Base-by-base conservation (phyloP, 352 stramenopile species). In the Nothophytophthora sp. region DNA sequence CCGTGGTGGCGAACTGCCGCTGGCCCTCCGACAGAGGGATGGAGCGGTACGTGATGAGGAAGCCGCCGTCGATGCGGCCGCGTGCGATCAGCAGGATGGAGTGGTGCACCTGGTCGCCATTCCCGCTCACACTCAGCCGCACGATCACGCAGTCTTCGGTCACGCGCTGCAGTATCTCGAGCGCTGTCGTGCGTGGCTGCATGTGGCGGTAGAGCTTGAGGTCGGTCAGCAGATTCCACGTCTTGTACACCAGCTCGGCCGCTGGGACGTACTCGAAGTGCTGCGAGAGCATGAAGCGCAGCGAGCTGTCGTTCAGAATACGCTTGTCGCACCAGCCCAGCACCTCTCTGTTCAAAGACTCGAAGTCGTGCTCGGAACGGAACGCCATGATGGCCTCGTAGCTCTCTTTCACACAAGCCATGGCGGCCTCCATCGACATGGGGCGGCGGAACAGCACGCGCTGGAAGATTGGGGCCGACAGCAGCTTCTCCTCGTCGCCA, bases 271-370 rank as follows among this genome's bases (percentile, higher is more conserved):
- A 61, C 32, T 67, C 43, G 25, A 90, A 88, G n/a, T 49, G 32
- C 49, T 90, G 73, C 35, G 76, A 73, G 9, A 90, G 50, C 55
- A 79, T 80, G 46, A 90, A 90, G 33, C 76, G 71, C n/a, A 90
- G 52, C 36, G 60, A 70, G 2, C 46, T 36, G 5, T 33, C 36
- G 48, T 86, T 59, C 16, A 88, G 34, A 0, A 74, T 48, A 2
- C 68, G 72, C 18, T 67, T 70, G 38, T 76, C 76, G 20, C 57
- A 50, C 79, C 76, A 90, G n/a, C 76, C 79, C 16, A 86, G 43
- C 27, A 81, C 63, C 32, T 81, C 60, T 0, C 56, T 71, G 29
- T 69, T 56, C 27, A 84, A 46, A 4, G 64, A 73, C 12, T 83
- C 67, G 19, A 78, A 76, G 20, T 73, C 60, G 34, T 63, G 43